A percentile compares a stretch with the other conserved stretches of the same genome.
phyloP scores from a whole-genome alignment of 2,329 filamentous ascomycete genomes.

The Arthrobotrys megalospora region DNA sequence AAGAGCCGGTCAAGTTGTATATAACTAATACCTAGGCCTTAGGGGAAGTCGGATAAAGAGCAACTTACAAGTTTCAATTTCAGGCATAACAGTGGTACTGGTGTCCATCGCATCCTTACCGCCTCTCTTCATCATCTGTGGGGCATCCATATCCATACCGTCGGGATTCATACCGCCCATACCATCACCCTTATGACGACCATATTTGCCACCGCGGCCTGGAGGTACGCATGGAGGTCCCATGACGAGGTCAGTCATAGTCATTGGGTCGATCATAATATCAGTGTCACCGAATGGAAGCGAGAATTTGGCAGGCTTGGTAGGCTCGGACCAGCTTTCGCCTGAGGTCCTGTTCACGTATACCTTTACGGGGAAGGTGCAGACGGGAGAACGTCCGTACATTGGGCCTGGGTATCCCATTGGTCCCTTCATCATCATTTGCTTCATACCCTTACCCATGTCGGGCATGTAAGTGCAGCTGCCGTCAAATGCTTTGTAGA shows the following conservation, averaged over 20 bases:
- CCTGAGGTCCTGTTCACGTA: neutral
- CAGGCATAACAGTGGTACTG: neutral
- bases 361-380: conserved; percentile 38
- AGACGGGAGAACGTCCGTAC: conserved; percentile 8
- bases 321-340: neutral
- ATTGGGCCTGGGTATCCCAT: neutral
- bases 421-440: neutral
- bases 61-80: conserved; percentile 3
- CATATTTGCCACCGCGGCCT: neutral
- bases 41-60: neutral
- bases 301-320: conserved; percentile 6
- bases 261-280: conserved; percentile 36
- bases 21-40: neutral
- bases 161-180: neutral
- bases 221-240: neutral
- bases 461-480: conserved; percentile 22
- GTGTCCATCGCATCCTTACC: too few species aligned
- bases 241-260: conserved; percentile 29
- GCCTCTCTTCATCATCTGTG: too few species aligned
- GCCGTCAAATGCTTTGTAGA: conserved; percentile 50
- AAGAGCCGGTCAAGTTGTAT: too few species aligned
- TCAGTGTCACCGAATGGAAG: conserved; percentile 41
- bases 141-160: too few species aligned
- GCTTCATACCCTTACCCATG: neutral
- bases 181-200: neutral